A percentile compares a stretch with the other conserved stretches of the same genome.
phyloP scores from a whole-genome alignment of 371 early-diverging fungal genomes.

The Syncephalis fuscata region DNA sequence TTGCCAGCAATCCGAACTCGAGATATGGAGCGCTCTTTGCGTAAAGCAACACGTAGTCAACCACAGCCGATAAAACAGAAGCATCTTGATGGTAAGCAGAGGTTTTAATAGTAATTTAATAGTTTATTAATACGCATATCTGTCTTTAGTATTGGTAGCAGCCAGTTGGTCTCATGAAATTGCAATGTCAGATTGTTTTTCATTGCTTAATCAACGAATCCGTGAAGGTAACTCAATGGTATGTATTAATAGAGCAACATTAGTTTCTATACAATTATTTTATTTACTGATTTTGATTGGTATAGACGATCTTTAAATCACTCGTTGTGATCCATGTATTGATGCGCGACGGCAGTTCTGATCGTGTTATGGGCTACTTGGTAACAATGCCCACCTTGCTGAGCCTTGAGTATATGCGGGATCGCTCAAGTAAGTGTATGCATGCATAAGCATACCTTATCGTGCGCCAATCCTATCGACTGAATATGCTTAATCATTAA shows the following conservation, averaged over 20 bases:
- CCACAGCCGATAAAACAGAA: constrained; percentile 5
- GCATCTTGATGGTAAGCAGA: constrained; percentile 5
- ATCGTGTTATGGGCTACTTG: neutral
- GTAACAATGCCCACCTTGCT: constrained; percentile 2
- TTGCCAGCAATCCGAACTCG: too few relatives aligned
- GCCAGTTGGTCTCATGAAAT: constrained; percentile 1
- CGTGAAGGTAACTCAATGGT: constrained; percentile 6
- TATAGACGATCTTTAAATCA: constrained; percentile 7
- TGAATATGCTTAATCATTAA: neutral
- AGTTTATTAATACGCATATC: neutral
- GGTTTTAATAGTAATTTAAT: neutral
- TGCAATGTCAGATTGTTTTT: neutral
- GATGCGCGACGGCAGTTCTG: constrained; percentile 1
- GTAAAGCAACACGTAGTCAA: constrained; percentile 6
- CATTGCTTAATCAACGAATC: constrained; percentile 1
- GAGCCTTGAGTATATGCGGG: constrained; percentile 4
- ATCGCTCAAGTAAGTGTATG: constrained; percentile 3
- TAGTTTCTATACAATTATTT: neutral
- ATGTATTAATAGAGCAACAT: neutral
- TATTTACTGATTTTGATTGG: neutral
- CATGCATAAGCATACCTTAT: neutral
- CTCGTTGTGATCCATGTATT: constrained; percentile 7
- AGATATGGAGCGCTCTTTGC: constrained; percentile 7
- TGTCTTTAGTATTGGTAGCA: constrained; percentile 2
- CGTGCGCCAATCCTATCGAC: neutral